Evolutionary conservation across 495 filamentous ascomycete genomes (phyloP), one percentile per base, ranked within the genome.

Genomic region (Aspergillus coremiiformis): DNA sequence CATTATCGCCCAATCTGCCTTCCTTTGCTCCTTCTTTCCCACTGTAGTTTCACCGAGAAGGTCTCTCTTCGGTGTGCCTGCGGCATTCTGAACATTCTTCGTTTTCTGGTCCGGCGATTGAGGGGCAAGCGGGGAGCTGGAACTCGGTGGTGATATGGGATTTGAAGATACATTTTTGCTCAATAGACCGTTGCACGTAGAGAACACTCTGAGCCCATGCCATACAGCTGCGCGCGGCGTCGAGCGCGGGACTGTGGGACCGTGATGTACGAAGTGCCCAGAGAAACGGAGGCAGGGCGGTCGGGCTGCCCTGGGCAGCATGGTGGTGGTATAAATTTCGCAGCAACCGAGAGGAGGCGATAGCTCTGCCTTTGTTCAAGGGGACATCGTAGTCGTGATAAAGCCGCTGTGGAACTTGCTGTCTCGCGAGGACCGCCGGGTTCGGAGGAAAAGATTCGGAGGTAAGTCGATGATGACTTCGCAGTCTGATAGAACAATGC

Each of bases 1-100:
- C 75, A 98, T 92, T 42, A 98, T 98, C 6, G 89, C 90, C 93
- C 94, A 97, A 56, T 98, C 93, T 5, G 90, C 94, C 68, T 90
- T 94, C 42, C 93, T 80, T 70, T 97, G 93, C 66, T 95, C 90
- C 59, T 90, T 87, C 9, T 79, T 86, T 3, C 78, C 75, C 26
- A 78, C 61, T 4, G 67, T 71, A 45, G 77, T 61, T 63, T 84
- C 82, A 23, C 71, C 71, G 30, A 85, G 72, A 33, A 86, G 63
- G 47, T 75, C 65, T 48, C 77, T 79, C 53, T 73, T 74, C n/a
- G 63, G 65, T 27, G 66, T 51, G 29, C 59, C 44, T 58, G 68
- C 71, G 14, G 49, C 62, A 57, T 66, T 59, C 33, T 57, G 52
- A 39, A 49, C 44, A 32, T 51, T 60, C 44, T 61, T 58, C 22